A percentile compares a stretch with the other conserved stretches of the same genome.
These are phyloP conservation scores for Digitaria exilis DNA, from an alignment of 202 grass and related monocot genomes.

Conservation along the genomic window DNA sequence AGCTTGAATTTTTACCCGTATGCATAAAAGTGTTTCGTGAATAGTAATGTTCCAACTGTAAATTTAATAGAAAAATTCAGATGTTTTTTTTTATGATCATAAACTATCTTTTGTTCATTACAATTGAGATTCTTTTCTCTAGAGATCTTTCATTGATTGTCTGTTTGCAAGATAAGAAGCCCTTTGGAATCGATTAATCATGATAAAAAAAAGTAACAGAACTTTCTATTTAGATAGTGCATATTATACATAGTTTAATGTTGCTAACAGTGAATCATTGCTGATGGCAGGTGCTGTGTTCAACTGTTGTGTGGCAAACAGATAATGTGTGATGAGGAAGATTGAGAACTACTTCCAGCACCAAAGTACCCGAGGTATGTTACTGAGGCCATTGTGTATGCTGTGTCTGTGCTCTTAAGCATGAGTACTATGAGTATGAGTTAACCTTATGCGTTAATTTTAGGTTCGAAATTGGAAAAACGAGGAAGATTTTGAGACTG, in stretches of 20 bases:
- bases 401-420: not conserved
- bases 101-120: not conserved
- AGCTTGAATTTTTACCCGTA: not conserved
- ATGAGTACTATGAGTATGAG: constrained; percentile 2
- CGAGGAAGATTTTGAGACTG: constrained; percentile 84
- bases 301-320: constrained; percentile 73
- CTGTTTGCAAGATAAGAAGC: not conserved
- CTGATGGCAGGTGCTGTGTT: constrained; percentile 84
- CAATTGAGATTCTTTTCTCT: not conserved
- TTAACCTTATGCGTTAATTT: not conserved
- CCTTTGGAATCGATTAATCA: not conserved
- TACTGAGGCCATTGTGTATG: not conserved
- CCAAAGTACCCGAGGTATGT: constrained; percentile 67
- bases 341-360: constrained; percentile 83
- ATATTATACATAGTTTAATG: not conserved
- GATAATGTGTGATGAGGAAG: constrained; percentile 83
- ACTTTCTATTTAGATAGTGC: not conserved
- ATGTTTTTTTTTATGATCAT: not conserved
- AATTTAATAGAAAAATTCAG: not conserved
- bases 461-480: constrained; percentile 81
- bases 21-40: not conserved
- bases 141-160: not conserved
- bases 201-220: not conserved
- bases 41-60: not conserved
- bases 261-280: constrained; percentile 20